Base-by-base conservation (phyloP, 2,329 filamentous ascomycete species). In the Curvularia eragrostidis region DNA sequence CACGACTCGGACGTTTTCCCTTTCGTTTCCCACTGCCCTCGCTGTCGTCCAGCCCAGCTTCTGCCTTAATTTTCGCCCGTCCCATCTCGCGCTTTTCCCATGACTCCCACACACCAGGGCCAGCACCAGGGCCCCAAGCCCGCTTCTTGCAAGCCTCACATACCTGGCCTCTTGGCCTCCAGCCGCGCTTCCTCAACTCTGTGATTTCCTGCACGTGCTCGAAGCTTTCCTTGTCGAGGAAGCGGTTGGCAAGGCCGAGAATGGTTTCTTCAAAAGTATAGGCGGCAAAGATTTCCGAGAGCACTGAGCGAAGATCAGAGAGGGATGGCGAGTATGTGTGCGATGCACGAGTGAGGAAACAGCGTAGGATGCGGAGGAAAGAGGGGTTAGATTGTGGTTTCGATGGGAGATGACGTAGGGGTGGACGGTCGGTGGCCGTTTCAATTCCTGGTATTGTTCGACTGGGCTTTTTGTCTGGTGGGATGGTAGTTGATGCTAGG, bases 251-350 rank as follows among this genome's bases (percentile, higher is more conserved):
- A 3, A 99, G 85, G 1, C 85, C 84, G 19, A 99, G 84, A 15
- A 99, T 91, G 0, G 91, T 93, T 74, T 94, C 91, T 76, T 99
- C 95, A 73, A 98, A 97, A 0, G 93, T 89, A 74, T 99, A 99
- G 0, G 95, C 94, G 0, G 94, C 88, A 78, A 99, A 98, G 54
- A 99, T 94, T 12, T 93, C 95, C 1, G 87, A 83, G 1, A 99
- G 84, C 0, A 98, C 93, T 6, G 86, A 86, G 43, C 95, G 89
- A 3, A 99, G 84, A 72, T 98, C 93, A 1, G 91, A 89, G 1
- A 99, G 82, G 12, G 91, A 96, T 0, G 95, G 93, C 0, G 93
- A 96, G 24, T 69, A 69, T 18, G 89, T 88, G 23, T 86, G 84
- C 0, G 92, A 90, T 0, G 93, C 94, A 44, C 91, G 87, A 0